Evolutionary conservation across 345 rosid genomes (phyloP), one percentile per base, ranked within the genome.

Genomic region (Melastoma malabathricum): DNA sequence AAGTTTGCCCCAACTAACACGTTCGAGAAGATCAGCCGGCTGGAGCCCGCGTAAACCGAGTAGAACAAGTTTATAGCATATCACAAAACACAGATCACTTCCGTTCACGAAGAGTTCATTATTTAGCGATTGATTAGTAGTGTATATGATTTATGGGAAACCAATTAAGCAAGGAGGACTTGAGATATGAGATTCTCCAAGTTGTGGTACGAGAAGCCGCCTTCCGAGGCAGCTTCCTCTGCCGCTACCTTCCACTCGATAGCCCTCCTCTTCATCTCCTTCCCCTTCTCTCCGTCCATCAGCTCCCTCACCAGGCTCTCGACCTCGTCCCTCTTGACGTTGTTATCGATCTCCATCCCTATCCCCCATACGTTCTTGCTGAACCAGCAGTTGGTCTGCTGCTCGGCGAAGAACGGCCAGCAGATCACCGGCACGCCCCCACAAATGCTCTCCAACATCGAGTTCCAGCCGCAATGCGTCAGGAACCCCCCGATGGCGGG

Each of bases 211-310:
- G 54, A 50, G n/a, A 39, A 27, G 10, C 54, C 43, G 34, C 54
- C 20, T 18, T 38, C 19, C 41, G 10, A 10, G 12, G 34, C 34
- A 6, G 43, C 43, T 25, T 6, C 43, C 3, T 50, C 18, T 0
- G 54, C 54, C 19, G 27, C 17, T 13, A 18, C 54, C 53, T 50
- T 27, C 53, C 53, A 50, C 6, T 27, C 43, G 13, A 2, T 14
- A 18, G 53, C 43, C 43, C 25, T 27, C 53, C 31, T 50, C 54
- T 39, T 50, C 43, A 27, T 50, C 43, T 50, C 54, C 43, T 50
- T 50, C 41, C 54, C 54, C 54, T 27, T 50, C 54, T 27, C 43
- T 20, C 54, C 54, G 39, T 50, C 54, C 43, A 10, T 50, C 54
- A 27, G 9, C 54, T 27, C 54, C 54, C 54, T 50, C 41, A 27